Base-by-base conservation (phyloP, 2,329 filamentous ascomycete genomes). In the Pseudomassariella vexata region DNA sequence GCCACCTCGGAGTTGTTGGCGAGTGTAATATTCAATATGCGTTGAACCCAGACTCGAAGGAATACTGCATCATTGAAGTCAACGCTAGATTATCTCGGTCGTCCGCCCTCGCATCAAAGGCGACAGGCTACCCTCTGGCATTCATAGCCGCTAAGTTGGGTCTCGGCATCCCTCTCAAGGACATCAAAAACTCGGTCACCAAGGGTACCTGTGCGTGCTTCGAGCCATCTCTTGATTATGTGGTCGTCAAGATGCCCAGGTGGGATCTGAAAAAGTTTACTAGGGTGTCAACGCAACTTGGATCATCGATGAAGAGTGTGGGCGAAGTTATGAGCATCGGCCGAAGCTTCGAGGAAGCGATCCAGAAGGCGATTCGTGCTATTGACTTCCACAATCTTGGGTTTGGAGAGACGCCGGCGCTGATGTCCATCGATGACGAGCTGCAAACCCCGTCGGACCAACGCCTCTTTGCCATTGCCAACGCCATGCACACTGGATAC, bases 251-350 rank as follows among this genome's bases (percentile, higher is more conserved):
- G 76, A 96, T 98, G 68, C 92, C 92, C 28, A 78, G 92, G 48
- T 98, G 92, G 92, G 92, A 98, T 64, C 65, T 98, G 53, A 96
- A 96, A 73, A 98, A 98, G 66, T 98, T 98, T 63, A 94, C 86
- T 18, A 81, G 92, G 45, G 92, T 96, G 15, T 96, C 90, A 4
- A 96, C 89, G 1, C 83, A 94, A 54, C 82, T 98, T 16, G 90
- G 89, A 19, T 96, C 92, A 3, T 95, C 90, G 9, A 98, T 98
- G 92, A 98, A 96, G 81, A 95, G 87, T 75, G 89, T 98, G 32
- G 92, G 92, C 53, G 92, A 98, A 59, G 92, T 98, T 45, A 96
- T 98, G 92, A 90, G 85, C 52, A 95, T 98, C 47, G 92, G 92
- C 36, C 73, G 92, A 45, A 94, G 85, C 1, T 98, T 98, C 48